Evolutionary conservation across 345 rosid species (phyloP).

Genomic region (Microthlaspi erraticum): DNA sequence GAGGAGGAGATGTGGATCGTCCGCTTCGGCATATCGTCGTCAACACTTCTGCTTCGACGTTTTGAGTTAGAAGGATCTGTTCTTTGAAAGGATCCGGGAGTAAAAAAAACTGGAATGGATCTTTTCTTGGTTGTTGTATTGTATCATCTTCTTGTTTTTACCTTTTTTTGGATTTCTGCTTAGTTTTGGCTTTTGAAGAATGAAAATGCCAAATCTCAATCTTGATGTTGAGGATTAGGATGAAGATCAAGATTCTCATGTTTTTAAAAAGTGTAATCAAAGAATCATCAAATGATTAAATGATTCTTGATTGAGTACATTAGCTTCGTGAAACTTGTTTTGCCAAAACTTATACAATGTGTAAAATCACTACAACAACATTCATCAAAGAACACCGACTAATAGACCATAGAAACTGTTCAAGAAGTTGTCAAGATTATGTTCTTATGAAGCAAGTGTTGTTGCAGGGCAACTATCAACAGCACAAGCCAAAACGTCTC

Average conservation of each 20-base stretch:
- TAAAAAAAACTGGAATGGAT: not conserved
- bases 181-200: constrained; percentile 32
- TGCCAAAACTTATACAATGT: constrained; percentile 3
- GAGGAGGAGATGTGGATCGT: constrained; percentile 69
- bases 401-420: not conserved
- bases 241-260: constrained; percentile 37
- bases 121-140: not conserved
- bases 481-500: constrained; percentile 60
- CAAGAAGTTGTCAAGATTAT: constrained; percentile 3
- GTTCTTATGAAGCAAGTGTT: constrained; percentile 56
- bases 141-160: not conserved
- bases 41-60: constrained; percentile 54
- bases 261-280: constrained; percentile 29
- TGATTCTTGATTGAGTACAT: constrained; percentile 21
- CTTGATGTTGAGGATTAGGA: constrained; percentile 4
- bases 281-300: constrained; percentile 28
- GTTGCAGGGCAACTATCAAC: constrained; percentile 63
- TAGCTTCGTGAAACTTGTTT: constrained; percentile 1
- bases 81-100: too few species aligned
- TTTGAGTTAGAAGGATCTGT: constrained; percentile 25
- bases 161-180: not conserved
- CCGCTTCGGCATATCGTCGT: constrained; percentile 80
- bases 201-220: constrained; percentile 36
- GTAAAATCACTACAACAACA: not conserved
- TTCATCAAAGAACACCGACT: not conserved